phyloP scores from a whole-genome alignment of 2,329 filamentous ascomycete species.

The Alternaria sp. region DNA sequence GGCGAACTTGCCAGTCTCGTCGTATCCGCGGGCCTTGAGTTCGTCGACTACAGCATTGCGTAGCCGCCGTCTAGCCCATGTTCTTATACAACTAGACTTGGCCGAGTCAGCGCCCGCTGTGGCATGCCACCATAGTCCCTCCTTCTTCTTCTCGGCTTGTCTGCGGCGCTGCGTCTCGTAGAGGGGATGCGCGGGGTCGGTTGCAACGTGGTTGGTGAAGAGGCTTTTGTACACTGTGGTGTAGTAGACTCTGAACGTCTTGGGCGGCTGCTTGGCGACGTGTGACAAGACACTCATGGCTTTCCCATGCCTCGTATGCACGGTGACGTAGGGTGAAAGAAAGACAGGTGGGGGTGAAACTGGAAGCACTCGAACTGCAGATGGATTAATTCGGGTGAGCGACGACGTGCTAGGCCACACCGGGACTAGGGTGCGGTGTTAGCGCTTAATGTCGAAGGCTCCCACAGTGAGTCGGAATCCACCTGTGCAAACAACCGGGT shows the following conservation, averaged over 20 bases:
- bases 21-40: constrained; percentile 37
- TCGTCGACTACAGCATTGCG: constrained; percentile 42
- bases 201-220: constrained; percentile 29
- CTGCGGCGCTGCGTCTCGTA: constrained; percentile 29
- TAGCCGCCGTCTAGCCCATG: constrained; percentile 43
- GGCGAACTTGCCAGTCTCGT: constrained; percentile 36
- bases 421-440: constrained; percentile 4
- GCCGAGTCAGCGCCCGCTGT: constrained; percentile 32
- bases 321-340: constrained; percentile 8
- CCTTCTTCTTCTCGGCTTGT: constrained; percentile 24
- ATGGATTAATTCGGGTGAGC: constrained; percentile 9
- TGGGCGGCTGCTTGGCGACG: constrained; percentile 24
- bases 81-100: constrained; percentile 44
- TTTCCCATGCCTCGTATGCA: constrained; percentile 6
- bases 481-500: constrained; percentile 21
- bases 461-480: constrained; percentile 24
- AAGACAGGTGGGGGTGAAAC: background rate
- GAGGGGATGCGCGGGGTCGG: constrained; percentile 39
- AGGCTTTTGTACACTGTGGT: constrained; percentile 34
- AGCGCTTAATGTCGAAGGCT: constrained; percentile 23
- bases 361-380: background rate
- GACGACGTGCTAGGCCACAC: constrained; percentile 10
- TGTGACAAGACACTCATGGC: constrained; percentile 23
- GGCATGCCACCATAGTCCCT: constrained; percentile 47
- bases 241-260: constrained; percentile 36